Percentiles rank a stretch among this genome's conserved stretches.
These are phyloP conservation scores for Castanea mollissima DNA, from an alignment of 306 rosid species.

Conservation along the genomic window DNA sequence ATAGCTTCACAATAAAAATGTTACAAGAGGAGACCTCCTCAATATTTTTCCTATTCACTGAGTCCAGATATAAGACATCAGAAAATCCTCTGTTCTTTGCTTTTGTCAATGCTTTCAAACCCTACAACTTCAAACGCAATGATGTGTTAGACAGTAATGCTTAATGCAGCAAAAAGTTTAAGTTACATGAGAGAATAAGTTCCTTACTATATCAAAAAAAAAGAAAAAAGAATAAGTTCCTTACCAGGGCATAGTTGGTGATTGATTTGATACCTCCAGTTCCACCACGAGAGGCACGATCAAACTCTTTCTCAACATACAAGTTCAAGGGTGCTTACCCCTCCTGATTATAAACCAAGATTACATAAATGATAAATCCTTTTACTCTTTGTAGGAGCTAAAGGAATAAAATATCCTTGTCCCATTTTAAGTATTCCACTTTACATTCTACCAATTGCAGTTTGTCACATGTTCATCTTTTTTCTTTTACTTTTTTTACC, in stretches of 20 bases:
- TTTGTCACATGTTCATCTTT: too few species aligned
- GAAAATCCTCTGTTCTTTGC: constrained; percentile 81
- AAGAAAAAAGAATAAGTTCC: background rate
- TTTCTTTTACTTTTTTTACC: too few species aligned
- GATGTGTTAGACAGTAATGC: background rate
- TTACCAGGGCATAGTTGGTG: constrained; percentile 83
- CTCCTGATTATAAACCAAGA: constrained; percentile 41
- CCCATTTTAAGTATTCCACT: too few species aligned
- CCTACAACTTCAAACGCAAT: constrained; percentile 37
- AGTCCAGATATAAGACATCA: constrained; percentile 80
- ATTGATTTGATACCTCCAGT: constrained; percentile 79
- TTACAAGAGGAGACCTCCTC: constrained; percentile 96
- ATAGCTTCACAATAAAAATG: constrained; percentile 74
- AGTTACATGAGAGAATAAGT: background rate
- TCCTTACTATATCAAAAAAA: constrained; percentile 27
- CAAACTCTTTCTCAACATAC: constrained; percentile 71
- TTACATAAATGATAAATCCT: background rate
- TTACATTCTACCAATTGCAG: too few species aligned
- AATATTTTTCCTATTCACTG: constrained; percentile 51
- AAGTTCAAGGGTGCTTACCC: constrained; percentile 80
- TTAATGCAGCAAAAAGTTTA: background rate
- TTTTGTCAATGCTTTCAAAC: constrained; percentile 58
- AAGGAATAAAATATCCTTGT: background rate
- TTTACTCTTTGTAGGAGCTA: background rate
- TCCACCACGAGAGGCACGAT: constrained; percentile 80